Percentiles rank a stretch among this genome's conserved stretches.
These are phyloP conservation scores for Clitopilus hobsonii DNA, from an alignment of 768 basidiomycete genomes.

Conservation along the genomic window DNA sequence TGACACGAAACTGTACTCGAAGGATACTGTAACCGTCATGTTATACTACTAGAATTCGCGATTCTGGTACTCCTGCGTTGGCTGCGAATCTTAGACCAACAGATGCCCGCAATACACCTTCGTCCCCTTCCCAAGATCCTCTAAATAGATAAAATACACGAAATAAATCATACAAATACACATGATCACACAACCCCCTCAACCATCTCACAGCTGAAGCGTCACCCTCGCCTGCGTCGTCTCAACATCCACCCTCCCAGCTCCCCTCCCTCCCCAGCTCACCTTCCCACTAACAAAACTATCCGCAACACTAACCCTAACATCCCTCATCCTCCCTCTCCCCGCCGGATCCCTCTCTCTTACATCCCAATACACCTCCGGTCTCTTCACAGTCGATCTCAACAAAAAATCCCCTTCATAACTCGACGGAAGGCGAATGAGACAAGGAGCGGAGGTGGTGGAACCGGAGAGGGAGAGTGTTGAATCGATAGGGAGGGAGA, in stretches of 20 bases:
- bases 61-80: no score
- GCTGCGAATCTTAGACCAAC: no score
- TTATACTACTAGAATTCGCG: no score
- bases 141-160: no score
- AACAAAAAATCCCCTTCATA: constrained; percentile 15
- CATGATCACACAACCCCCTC: no score
- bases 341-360: constrained; percentile 14
- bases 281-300: neutral
- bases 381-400: constrained; percentile 6
- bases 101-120: no score
- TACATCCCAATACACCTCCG: neutral
- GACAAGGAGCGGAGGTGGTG: neutral
- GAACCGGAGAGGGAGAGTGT: neutral
- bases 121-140: no score
- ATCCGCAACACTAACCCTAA: neutral
- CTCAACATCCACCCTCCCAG: neutral
- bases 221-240: neutral
- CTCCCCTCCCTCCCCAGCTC: neutral
- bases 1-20: no score
- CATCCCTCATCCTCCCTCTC: constrained; percentile 4
- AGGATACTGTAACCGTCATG: no score
- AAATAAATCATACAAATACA: no score
- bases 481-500: neutral
- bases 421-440: constrained; percentile 10
- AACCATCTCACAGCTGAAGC: neutral